Percentiles rank a stretch among this genome's conserved stretches.
Conservation (phyloP, 148 eudicot genomes). For the Cornus kousa region DNA sequence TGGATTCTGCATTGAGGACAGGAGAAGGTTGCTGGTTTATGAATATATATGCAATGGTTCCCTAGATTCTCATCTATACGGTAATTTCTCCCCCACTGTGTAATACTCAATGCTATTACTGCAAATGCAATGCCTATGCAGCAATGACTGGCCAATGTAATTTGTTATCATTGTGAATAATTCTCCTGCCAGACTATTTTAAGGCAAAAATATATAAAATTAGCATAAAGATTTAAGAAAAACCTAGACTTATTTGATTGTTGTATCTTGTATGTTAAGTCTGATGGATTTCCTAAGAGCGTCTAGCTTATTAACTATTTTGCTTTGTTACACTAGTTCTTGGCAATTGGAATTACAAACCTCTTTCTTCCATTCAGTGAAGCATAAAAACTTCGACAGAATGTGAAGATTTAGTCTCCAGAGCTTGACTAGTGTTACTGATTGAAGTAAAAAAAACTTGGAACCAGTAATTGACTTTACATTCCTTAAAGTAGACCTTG, state of each 20-base stretch:
- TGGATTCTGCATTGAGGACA: slow-evolving; percentile 47
- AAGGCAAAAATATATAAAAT: no score
- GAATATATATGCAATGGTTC: slow-evolving; percentile 52
- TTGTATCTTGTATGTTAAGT: not conserved
- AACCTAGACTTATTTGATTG: not conserved
- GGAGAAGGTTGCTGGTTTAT: slow-evolving; percentile 42
- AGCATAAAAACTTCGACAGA: not conserved
- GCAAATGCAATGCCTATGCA: not conserved
- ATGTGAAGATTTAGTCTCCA: not conserved
- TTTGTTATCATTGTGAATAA: not conserved
- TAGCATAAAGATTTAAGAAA: not conserved
- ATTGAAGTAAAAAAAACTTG: not conserved
- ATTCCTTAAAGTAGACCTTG: not conserved
- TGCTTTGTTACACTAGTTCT: not conserved
- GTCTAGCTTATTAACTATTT: not conserved
- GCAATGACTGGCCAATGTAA: not conserved
- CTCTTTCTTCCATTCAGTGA: not conserved
- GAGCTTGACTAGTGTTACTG: not conserved
- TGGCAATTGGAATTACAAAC: not conserved
- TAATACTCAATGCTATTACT: not conserved
- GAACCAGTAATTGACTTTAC: not conserved
- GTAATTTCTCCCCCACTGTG: slow-evolving; percentile 19
- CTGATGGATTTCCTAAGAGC: not conserved
- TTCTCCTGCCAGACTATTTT: not conserved
- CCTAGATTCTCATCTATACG: slow-evolving; percentile 47